Evolutionary conservation across 306 rosid species (phyloP), one percentile per base, ranked within the genome.

Genomic region (Quercus parvula): DNA sequence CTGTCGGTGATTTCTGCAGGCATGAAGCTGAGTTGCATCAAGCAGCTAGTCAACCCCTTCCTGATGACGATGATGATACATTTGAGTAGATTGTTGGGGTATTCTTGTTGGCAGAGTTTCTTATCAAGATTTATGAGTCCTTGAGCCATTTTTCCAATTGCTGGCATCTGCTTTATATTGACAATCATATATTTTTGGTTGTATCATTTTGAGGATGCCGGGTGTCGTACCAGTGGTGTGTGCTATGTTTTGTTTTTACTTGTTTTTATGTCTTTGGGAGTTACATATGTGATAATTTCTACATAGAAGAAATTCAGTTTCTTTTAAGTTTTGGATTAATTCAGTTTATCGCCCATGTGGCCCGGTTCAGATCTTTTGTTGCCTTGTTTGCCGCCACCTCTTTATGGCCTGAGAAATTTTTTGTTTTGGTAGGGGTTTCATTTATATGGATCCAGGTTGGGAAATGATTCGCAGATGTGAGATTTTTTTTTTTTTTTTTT

Each of bases 41-140:
- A 49, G 97, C 95, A 76, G 92, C 92, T 62, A 84, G 63, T 57
- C 98, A 90, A 73, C 95, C 97, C 54, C 97, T 94, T 72, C 95
- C 95, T 0, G 97, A 94, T 20, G 98, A 94, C 0, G 97, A 91
- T 7, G 97, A 89, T 31, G 96, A 89, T 1, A 38, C 90, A 49
- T 92, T 94, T 64, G 97, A 92, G 77, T 94, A 79, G 71, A 72
- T 38, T 49, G 70, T 12, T 44, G 14, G n/a, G 20, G 66, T 11
- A 41, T 70, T 0, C 0, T 52, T 33, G 18, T 51, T 10, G 35
- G 17, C 68, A 35, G 82, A 8, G 56, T 20, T 75, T 38, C 20
- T n/a, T 55, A 28, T 15, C 55, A 4, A 54, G 38, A 7, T 17
- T 2, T 38, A 38, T 33, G 13, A 28, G 49, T 5, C 14, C 33